Conservation (phyloP, 805 yeast genomes). For the Yarrowia porcina region DNA sequence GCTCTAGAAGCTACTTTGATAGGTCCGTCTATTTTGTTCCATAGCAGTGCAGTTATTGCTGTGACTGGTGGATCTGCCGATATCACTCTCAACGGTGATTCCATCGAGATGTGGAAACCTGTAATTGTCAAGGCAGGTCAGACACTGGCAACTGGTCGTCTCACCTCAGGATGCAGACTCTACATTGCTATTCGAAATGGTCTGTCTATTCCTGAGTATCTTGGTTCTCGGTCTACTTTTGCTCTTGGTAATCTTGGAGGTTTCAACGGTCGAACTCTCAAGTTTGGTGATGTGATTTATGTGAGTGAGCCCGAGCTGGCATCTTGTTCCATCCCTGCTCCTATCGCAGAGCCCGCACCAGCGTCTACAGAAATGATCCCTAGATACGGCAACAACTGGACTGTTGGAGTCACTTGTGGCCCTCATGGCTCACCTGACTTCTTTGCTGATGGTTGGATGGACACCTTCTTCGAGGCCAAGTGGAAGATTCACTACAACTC, state of each 20-base stretch:
- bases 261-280: slow-evolving; percentile 85
- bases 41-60: slow-evolving; percentile 71
- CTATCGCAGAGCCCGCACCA: slow-evolving; percentile 59
- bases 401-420: slow-evolving; percentile 90
- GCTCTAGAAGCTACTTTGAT: slow-evolving; percentile 83
- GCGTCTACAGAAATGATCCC: slow-evolving; percentile 60
- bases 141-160: slow-evolving; percentile 74
- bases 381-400: slow-evolving; percentile 55
- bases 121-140: slow-evolving; percentile 69
- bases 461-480: slow-evolving; percentile 66
- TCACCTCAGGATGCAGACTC: slow-evolving; percentile 79
- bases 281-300: slow-evolving; percentile 87
- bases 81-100: slow-evolving; percentile 60
- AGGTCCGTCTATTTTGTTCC: slow-evolving; percentile 86
- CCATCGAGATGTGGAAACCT: slow-evolving; percentile 68
- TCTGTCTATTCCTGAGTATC: slow-evolving; percentile 86
- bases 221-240: slow-evolving; percentile 95
- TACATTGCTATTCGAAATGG: slow-evolving; percentile 91
- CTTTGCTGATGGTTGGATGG: slow-evolving; percentile 70
- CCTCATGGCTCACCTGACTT: slow-evolving; percentile 98
- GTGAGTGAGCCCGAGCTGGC: slow-evolving; percentile 72
- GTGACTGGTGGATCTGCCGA: slow-evolving; percentile 82
- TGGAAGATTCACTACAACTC: slow-evolving; percentile 98
- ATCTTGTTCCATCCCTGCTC: slow-evolving; percentile 68
- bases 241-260: slow-evolving; percentile 92